These are phyloP conservation scores for Cyberlindnera suaveolens DNA, from an alignment of 805 yeast genomes.

Conservation along the genomic window DNA sequence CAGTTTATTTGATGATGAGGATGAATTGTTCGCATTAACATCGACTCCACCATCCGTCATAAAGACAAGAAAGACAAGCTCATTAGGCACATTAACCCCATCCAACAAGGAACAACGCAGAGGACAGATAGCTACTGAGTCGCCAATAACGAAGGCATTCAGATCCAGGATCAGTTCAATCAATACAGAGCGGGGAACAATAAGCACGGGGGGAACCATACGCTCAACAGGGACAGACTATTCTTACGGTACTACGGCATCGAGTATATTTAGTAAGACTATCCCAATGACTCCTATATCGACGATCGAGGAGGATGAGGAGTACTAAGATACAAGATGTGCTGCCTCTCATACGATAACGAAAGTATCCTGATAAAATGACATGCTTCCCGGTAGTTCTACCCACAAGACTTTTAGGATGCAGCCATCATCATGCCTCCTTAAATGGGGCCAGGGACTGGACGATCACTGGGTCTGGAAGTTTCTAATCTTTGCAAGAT, in stretches of 20 bases:
- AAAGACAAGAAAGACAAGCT: background rate
- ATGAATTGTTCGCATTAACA: background rate
- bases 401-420: too few species aligned
- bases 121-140: background rate
- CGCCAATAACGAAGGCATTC: conserved; percentile 17
- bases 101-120: background rate
- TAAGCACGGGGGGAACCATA: background rate
- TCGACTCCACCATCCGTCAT: background rate
- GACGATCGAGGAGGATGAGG: conserved; percentile 18
- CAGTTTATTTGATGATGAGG: background rate
- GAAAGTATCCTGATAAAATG: background rate
- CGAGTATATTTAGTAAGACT: conserved; percentile 14
- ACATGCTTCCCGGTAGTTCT: too few species aligned
- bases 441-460: too few species aligned
- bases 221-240: background rate
- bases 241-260: background rate
- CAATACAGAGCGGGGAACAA: background rate
- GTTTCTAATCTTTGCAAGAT: too few species aligned
- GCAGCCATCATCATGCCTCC: too few species aligned
- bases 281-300: conserved; percentile 18
- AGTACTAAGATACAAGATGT: conserved; percentile 4
- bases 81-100: background rate
- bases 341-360: background rate
- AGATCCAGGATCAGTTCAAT: conserved; percentile 13
- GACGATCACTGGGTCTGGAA: too few species aligned